Base-by-base conservation (phyloP, 2,329 filamentous ascomycete species). In the Cadophora malorum region DNA sequence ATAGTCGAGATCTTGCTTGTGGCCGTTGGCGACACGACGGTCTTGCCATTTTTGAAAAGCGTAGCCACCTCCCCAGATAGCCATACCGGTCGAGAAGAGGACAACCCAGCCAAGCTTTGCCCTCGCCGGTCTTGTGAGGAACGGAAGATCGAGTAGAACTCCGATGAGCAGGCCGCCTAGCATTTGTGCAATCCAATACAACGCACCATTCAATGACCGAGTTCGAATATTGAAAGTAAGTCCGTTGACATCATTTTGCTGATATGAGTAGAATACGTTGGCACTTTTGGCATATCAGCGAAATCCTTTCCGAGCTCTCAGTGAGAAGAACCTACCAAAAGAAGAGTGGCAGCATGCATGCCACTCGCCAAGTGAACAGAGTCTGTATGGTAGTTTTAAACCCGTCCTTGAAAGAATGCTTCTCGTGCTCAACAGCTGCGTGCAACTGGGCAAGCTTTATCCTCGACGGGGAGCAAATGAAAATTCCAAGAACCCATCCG, bases 31-130 rank as follows among this genome's bases (percentile, higher is more conserved):
- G n/a, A 79, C 71, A 16, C 81, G 78, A 64, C 73, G 64, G 71
- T 85, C 76, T 73, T 88, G 86, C 73, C 84, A 84, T 68, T 80
- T 83, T 80, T 91, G 87, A 79, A 91, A 91, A 21, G 81, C 84
- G 73, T 88, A 90, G n/a, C 89, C 90, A 28, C 83, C 84, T 33
- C 84, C 85, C 85, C 84, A 87, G 69, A 85, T 83, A n/a, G 72
- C 79, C 81, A 86, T 84, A 0, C 83, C 84, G 4, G 82, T 80
- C 3, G 80, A 76, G 33, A 86, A 81, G 38, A 87, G 78, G 50
- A 82, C 75, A 8, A 71, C 73, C 79, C 84, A 85, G 19, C 50
- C 50, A 53, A 53, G 23, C 25, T 53, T 53, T 12, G 50, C 50
- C 28, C 50, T 28, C 16, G 50, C 23, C 4, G 50, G 50, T 53